Percentiles rank a stretch among this genome's conserved stretches.
phyloP scores from a whole-genome alignment of 2,329 filamentous ascomycete genomes.

The Neoascochyta sp. region DNA sequence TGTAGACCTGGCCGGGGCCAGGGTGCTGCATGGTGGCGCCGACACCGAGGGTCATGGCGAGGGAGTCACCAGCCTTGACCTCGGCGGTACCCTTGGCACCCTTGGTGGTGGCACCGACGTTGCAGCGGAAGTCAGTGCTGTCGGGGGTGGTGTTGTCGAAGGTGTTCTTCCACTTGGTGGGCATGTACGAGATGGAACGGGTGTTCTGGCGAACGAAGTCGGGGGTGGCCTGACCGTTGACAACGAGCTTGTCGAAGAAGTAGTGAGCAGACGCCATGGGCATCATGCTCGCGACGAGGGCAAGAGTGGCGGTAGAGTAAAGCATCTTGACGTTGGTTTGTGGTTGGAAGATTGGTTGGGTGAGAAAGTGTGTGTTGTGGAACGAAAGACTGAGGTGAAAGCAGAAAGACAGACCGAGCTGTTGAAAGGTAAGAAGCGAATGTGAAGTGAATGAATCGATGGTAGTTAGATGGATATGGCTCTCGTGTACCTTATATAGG shows the following conservation, averaged over 20 bases:
- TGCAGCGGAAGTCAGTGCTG: constrained; percentile 25
- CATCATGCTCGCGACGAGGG: constrained; percentile 8
- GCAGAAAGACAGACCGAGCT: too few relatives aligned
- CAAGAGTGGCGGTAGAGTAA: too few relatives aligned
- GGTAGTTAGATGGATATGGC: too few relatives aligned
- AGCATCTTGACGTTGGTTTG: too few relatives aligned
- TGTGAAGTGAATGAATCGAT: too few relatives aligned
- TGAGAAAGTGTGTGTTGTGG: too few relatives aligned
- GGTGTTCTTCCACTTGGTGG: constrained; percentile 22
- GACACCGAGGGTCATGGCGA: constrained; percentile 17
- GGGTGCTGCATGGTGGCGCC: constrained; percentile 19
- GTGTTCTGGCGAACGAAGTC: constrained; percentile 26
- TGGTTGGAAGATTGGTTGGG: too few relatives aligned
- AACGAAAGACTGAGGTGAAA: too few relatives aligned
- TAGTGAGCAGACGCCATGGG: constrained; percentile 22
- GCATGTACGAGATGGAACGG: constrained; percentile 19
- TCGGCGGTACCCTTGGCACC: constrained; percentile 9
- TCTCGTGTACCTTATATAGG: too few relatives aligned
- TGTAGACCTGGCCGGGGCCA: constrained; percentile 19
- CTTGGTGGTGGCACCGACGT: constrained; percentile 16
- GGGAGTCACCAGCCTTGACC: constrained; percentile 15
- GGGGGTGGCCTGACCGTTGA: constrained; percentile 15
- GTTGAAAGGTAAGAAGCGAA: too few relatives aligned
- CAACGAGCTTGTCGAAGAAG: constrained; percentile 19
- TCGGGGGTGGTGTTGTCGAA: constrained; percentile 18